Evolutionary conservation across 495 filamentous ascomycete genomes (phyloP).

Genomic region (Hypoxylon crocopeplum): DNA sequence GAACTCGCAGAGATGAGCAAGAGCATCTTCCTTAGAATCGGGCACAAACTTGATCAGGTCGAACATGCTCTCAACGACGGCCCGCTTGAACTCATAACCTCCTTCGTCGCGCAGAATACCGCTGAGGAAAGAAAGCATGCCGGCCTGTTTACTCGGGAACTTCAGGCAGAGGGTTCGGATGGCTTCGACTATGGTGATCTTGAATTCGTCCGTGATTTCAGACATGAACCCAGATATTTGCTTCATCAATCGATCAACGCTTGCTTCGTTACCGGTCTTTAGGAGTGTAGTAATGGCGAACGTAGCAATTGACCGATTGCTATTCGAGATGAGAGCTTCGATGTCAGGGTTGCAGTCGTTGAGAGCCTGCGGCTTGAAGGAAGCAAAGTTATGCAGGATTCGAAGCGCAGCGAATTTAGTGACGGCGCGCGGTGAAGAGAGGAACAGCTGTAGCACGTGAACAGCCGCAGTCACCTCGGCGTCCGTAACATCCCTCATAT

Average conservation of each 20-base stretch:
- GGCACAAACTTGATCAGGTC: slow-evolving; percentile 99
- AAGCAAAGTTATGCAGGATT: slow-evolving; percentile 94
- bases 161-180: slow-evolving; percentile 96
- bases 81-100: slow-evolving; percentile 97
- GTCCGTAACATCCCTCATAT: slow-evolving; percentile 91
- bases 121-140: slow-evolving; percentile 96
- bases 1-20: slow-evolving; percentile 97
- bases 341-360: slow-evolving; percentile 96
- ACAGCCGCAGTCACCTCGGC: slow-evolving; percentile 91
- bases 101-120: slow-evolving; percentile 95
- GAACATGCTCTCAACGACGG: slow-evolving; percentile 99
- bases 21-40: slow-evolving; percentile 95
- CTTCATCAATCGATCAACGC: slow-evolving; percentile 97
- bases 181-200: slow-evolving; percentile 98
- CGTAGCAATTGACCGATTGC: slow-evolving; percentile 95
- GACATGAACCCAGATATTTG: slow-evolving; percentile 98
- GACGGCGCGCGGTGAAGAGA: slow-evolving; percentile 93
- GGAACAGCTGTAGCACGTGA: slow-evolving; percentile 92
- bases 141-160: slow-evolving; percentile 97
- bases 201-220: slow-evolving; percentile 98
- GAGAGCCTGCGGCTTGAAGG: slow-evolving; percentile 92
- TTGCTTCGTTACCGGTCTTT: slow-evolving; percentile 97
- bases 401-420: slow-evolving; percentile 98
- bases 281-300: slow-evolving; percentile 97
- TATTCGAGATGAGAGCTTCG: slow-evolving; percentile 92